Evolutionary conservation across 768 basidiomycete genomes (phyloP).

Genomic region (Paxillus ammoniavirescens): DNA sequence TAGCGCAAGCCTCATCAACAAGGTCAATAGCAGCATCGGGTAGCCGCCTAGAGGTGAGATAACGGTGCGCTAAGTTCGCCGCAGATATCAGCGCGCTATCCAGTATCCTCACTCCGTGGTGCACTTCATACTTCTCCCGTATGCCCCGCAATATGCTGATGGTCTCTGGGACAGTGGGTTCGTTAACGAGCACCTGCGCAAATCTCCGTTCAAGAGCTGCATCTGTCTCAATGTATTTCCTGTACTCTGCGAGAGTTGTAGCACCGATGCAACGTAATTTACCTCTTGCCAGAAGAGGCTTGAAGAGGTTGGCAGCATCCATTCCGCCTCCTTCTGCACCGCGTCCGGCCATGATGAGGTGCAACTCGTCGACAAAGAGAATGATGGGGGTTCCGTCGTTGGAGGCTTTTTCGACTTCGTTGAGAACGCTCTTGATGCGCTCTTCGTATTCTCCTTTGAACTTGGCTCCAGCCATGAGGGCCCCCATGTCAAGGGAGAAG

Average conservation of each 20-base stretch:
- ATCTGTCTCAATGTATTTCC: conserved; percentile 92
- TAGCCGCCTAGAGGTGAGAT: conserved; percentile 76
- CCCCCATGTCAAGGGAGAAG: conserved; percentile 91
- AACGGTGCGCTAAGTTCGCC: conserved; percentile 90
- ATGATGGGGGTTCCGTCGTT: conserved; percentile 79
- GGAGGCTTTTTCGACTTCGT: conserved; percentile 88
- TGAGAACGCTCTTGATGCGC: conserved; percentile 87
- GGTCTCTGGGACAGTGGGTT: conserved; percentile 85
- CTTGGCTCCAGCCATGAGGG: conserved; percentile 89
- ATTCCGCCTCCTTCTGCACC: conserved; percentile 84
- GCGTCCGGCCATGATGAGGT: conserved; percentile 90
- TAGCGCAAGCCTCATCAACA: conserved; percentile 89
- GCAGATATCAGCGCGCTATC: conserved; percentile 89
- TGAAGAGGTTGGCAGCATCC: conserved; percentile 92
- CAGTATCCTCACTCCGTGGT: conserved; percentile 85
- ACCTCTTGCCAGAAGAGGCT: conserved; percentile 86
- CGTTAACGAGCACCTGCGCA: conserved; percentile 91
- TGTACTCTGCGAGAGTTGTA: conserved; percentile 89
- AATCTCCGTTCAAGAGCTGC: conserved; percentile 89
- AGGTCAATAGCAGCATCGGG: conserved; percentile 91
- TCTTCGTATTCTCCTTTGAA: conserved; percentile 98
- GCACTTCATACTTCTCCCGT: conserved; percentile 90
- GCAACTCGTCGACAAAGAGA: conserved; percentile 93
- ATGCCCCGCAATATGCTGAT: conserved; percentile 94
- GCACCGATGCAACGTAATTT: conserved; percentile 82